Conservation (phyloP, 1,284 basidiomycete species). For the Cutaneotrichosporon cavernicola region DNA sequence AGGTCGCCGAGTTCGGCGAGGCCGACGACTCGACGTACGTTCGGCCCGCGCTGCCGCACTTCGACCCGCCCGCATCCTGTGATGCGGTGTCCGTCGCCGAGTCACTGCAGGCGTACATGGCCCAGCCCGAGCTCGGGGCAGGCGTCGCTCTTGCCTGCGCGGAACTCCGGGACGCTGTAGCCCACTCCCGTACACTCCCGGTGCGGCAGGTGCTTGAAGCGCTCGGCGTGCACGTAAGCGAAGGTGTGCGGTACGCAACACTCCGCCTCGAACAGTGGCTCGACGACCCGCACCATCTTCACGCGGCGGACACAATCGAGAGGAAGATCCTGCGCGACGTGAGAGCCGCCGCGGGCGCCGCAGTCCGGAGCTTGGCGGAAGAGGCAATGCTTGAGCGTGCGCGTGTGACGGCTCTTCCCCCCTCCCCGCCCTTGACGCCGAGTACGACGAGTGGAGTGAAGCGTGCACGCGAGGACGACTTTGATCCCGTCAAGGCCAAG, state of each 20-base stretch:
- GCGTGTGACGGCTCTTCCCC: not conserved
- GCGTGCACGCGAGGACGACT: conserved; percentile 8
- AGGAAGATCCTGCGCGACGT: conserved; percentile 6
- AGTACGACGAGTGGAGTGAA: conserved; percentile 1
- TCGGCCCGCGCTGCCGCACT: conserved; percentile 16
- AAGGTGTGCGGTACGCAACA: conserved; percentile 7
- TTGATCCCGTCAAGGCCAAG: conserved; percentile 8
- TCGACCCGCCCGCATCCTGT: conserved; percentile 1
- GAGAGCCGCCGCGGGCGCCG: not conserved
- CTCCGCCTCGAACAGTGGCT: conserved; percentile 24
- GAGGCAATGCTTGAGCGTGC: conserved; percentile 8
- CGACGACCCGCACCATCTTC: conserved; percentile 9
- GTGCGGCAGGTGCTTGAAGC: conserved; percentile 28
- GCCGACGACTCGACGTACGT: conserved; percentile 19
- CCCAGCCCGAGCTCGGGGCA: conserved; percentile 10
- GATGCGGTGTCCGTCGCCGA: not conserved
- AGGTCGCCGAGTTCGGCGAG: conserved; percentile 4
- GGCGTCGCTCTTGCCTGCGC: conserved; percentile 20
- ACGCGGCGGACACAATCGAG: not conserved
- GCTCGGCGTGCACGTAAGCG: conserved; percentile 28
- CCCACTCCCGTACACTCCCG: conserved; percentile 25
- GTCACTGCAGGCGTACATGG: conserved; percentile 16
- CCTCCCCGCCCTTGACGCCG: conserved; percentile 5
- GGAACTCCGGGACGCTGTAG: conserved; percentile 28
- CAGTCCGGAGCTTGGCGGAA: conserved; percentile 1